Evolutionary conservation across 2,329 filamentous ascomycete genomes (phyloP).

Genomic region (Clonostachys solani): DNA sequence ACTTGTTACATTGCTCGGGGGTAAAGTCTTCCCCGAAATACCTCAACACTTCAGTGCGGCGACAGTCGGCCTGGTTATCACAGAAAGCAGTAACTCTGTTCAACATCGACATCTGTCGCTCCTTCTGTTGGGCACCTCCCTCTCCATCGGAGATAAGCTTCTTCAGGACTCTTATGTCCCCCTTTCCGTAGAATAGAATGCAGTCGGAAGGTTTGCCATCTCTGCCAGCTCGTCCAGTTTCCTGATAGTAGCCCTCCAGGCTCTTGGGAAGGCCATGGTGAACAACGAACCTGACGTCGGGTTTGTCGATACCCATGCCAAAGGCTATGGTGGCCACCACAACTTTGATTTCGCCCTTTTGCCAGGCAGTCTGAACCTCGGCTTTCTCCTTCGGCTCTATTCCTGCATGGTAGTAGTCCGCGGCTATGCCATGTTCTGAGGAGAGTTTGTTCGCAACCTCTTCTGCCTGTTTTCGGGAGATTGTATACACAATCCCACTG

Average conservation of each 20-base stretch:
- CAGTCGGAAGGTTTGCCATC: constrained; percentile 86
- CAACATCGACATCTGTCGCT: constrained; percentile 81
- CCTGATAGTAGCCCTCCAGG: constrained; percentile 96
- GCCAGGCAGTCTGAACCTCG: constrained; percentile 76
- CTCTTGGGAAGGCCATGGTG: constrained; percentile 93
- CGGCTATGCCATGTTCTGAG: constrained; percentile 57
- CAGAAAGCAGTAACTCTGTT: constrained; percentile 82
- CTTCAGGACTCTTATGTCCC: constrained; percentile 68
- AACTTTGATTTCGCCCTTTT: constrained; percentile 72
- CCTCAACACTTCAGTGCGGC: constrained; percentile 80
- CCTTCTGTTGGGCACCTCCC: constrained; percentile 72
- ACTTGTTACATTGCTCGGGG: constrained; percentile 63
- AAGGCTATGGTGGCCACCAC: constrained; percentile 98
- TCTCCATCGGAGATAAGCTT: constrained; percentile 83
- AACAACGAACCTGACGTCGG: constrained; percentile 93
- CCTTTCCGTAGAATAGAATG: constrained; percentile 83
- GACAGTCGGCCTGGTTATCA: constrained; percentile 83
- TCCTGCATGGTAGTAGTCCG: constrained; percentile 81
- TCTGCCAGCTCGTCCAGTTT: constrained; percentile 90
- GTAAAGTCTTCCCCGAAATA: constrained; percentile 91
- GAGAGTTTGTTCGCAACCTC: constrained; percentile 68
- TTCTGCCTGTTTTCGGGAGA: constrained; percentile 82
- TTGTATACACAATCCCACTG: constrained; percentile 89
- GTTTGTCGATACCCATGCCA: constrained; percentile 99
- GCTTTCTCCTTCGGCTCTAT: constrained; percentile 66